Conservation (phyloP, 2,329 filamentous ascomycete species). For the Arthrinium phaeospermum region DNA sequence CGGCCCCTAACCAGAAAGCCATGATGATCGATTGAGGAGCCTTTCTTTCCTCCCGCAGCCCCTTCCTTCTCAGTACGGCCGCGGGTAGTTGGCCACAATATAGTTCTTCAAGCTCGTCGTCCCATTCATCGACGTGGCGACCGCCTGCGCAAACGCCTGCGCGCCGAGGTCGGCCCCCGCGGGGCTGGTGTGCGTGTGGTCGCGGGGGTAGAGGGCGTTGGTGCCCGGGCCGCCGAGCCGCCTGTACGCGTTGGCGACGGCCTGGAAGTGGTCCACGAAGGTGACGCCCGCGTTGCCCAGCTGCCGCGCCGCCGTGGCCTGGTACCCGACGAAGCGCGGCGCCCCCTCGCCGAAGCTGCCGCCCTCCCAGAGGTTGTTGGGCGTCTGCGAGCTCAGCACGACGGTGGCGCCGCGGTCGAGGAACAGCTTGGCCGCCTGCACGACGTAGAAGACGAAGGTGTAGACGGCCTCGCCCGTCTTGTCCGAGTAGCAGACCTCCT, state of each 20-base stretch:
- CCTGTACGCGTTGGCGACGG: constrained; percentile 56
- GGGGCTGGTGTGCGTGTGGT: constrained; percentile 66
- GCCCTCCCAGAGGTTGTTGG: constrained; percentile 67
- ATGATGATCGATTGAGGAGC: too few relatives aligned
- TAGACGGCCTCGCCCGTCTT: constrained; percentile 37
- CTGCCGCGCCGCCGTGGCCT: constrained; percentile 28
- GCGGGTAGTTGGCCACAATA: constrained; percentile 21
- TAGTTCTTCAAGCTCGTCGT: constrained; percentile 31
- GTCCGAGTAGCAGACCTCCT: constrained; percentile 55
- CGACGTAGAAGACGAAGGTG: constrained; percentile 38
- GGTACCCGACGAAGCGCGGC: constrained; percentile 62
- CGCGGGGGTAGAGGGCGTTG: constrained; percentile 58
- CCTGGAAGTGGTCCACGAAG: constrained; percentile 64
- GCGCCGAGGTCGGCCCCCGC: constrained; percentile 58
- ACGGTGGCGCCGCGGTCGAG: constrained; percentile 64
- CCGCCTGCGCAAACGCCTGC: constrained; percentile 61
- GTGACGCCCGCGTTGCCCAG: constrained; percentile 35
- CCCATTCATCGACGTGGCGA: constrained; percentile 33
- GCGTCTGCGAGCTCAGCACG: constrained; percentile 62
- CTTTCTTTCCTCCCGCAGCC: neutral
- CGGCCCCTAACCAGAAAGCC: too few relatives aligned
- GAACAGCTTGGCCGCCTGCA: constrained; percentile 36
- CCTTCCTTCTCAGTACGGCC: neutral
- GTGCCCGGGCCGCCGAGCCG: constrained; percentile 51
- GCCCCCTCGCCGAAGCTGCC: constrained; percentile 53